A percentile compares a stretch with the other conserved stretches of the same genome.
Evolutionary conservation across 2,329 filamentous ascomycete genomes (phyloP).

Genomic region (Colletotrichum theobromicola): DNA sequence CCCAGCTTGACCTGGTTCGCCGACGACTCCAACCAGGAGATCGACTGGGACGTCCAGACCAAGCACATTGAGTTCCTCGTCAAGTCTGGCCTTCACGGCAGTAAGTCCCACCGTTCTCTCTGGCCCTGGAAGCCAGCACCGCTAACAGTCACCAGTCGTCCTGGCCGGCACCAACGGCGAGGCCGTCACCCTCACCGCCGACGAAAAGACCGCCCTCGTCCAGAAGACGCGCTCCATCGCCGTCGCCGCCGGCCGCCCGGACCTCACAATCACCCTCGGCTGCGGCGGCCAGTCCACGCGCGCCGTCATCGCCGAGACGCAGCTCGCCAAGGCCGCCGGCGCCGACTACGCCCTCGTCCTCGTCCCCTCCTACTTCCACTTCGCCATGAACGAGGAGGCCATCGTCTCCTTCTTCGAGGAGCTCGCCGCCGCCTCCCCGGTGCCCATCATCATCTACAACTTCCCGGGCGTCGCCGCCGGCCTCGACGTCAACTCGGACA

Average conservation of each 20-base stretch:
- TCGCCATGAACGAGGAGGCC: constrained; percentile 63
- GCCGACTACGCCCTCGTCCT: constrained; percentile 73
- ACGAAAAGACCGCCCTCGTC: constrained; percentile 68
- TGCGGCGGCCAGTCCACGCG: constrained; percentile 70
- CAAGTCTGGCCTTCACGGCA: constrained; percentile 55
- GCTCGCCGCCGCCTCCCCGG: constrained; percentile 61
- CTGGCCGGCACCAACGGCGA: constrained; percentile 78
- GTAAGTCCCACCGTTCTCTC: no score
- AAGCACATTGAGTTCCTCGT: constrained; percentile 60
- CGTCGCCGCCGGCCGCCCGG: constrained; percentile 57
- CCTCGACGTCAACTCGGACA: constrained; percentile 71
- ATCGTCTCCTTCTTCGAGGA: constrained; percentile 69
- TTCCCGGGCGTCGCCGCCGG: constrained; percentile 72
- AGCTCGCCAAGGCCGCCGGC: constrained; percentile 65
- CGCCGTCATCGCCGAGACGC: constrained; percentile 69
- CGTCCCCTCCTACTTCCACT: constrained; percentile 75
- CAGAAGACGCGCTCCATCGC: constrained; percentile 65
- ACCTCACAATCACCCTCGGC: constrained; percentile 70
- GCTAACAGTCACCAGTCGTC: constrained; percentile 48
- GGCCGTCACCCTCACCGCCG: constrained; percentile 69
- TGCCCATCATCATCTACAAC: constrained; percentile 76
- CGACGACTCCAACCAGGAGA: constrained; percentile 50
- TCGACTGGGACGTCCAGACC: constrained; percentile 60
- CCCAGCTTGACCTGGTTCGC: constrained; percentile 62
- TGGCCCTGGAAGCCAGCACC: no score